phyloP scores from a whole-genome alignment of 2,329 filamentous ascomycete species.

The Dothistroma septosporum region DNA sequence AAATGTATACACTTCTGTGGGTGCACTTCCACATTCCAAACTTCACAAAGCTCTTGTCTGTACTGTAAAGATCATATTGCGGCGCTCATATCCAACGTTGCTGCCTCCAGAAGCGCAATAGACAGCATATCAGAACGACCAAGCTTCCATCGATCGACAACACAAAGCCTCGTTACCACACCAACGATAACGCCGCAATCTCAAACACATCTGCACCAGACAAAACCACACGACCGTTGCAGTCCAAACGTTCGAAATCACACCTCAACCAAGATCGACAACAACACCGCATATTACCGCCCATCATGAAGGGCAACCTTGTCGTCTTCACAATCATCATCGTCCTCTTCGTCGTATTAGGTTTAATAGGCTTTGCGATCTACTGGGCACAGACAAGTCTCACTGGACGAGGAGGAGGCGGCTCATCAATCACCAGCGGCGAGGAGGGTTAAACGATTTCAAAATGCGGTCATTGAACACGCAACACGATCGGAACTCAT shows the following conservation, averaged over 20 bases:
- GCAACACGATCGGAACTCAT: not conserved
- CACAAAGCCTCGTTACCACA: not conserved
- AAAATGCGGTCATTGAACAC: not conserved
- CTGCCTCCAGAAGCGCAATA: not conserved
- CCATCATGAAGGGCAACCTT: constrained; percentile 49
- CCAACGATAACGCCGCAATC: not conserved
- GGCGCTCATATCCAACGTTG: not conserved
- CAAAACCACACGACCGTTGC: too few species aligned
- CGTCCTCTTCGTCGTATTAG: constrained; percentile 50
- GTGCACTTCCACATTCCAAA: constrained; percentile 1
- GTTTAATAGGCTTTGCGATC: constrained; percentile 47
- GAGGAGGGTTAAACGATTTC: constrained; percentile 27
- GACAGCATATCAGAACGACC: not conserved
- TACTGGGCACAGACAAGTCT: constrained; percentile 46
- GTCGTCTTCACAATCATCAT: constrained; percentile 52
- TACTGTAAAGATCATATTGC: not conserved
- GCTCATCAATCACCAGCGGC: constrained; percentile 27
- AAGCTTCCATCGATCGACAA: not conserved
- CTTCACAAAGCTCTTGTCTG: constrained; percentile 5
- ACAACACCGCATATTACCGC: constrained; percentile 10
- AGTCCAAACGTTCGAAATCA: not conserved
- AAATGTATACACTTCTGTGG: not conserved
- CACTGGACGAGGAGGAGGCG: constrained; percentile 23
- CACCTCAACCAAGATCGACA: not conserved
- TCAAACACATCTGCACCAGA: not conserved